Evolutionary conservation across 2,329 filamentous ascomycete species (phyloP).

Genomic region (Periconia sp.): DNA sequence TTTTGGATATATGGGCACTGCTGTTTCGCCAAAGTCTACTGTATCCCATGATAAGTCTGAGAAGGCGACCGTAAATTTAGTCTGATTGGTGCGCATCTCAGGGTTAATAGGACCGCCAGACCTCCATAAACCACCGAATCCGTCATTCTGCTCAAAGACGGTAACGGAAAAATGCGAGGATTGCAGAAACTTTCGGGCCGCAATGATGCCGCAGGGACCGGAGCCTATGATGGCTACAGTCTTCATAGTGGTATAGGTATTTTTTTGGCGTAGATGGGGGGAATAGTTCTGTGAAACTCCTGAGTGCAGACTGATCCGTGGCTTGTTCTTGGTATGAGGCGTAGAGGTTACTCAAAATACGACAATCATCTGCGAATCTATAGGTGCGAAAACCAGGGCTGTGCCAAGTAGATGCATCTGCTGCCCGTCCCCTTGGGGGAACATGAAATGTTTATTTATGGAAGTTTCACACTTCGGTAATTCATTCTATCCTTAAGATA

Average conservation of each 20-base stretch:
- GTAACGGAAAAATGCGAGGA: constrained; percentile 68
- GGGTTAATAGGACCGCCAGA: constrained; percentile 55
- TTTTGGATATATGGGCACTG: constrained; percentile 68
- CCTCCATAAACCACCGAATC: constrained; percentile 74
- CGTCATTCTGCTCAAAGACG: constrained; percentile 67
- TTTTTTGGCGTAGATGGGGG: too few relatives aligned
- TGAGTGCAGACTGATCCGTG: too few relatives aligned
- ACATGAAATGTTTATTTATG: too few relatives aligned
- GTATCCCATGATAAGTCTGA: constrained; percentile 70
- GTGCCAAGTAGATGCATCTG: too few relatives aligned
- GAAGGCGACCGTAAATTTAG: constrained; percentile 69
- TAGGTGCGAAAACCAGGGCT: too few relatives aligned
- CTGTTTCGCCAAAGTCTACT: constrained; percentile 35
- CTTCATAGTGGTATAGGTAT: constrained; percentile 1
- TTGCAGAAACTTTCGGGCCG: constrained; percentile 68
- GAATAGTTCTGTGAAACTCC: too few relatives aligned
- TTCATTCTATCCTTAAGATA: too few relatives aligned
- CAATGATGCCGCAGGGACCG: constrained; percentile 46
- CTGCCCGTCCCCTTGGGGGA: too few relatives aligned
- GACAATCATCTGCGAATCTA: too few relatives aligned
- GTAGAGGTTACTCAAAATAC: too few relatives aligned
- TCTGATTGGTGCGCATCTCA: constrained; percentile 68
- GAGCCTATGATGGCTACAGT: constrained; percentile 39
- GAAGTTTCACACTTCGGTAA: too few relatives aligned
- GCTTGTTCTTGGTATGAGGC: too few relatives aligned